Percentiles rank a stretch among this genome's conserved stretches.
These are phyloP conservation scores for Peterozyma xylosa DNA, from an alignment of 805 yeast species.

Conservation along the genomic window DNA sequence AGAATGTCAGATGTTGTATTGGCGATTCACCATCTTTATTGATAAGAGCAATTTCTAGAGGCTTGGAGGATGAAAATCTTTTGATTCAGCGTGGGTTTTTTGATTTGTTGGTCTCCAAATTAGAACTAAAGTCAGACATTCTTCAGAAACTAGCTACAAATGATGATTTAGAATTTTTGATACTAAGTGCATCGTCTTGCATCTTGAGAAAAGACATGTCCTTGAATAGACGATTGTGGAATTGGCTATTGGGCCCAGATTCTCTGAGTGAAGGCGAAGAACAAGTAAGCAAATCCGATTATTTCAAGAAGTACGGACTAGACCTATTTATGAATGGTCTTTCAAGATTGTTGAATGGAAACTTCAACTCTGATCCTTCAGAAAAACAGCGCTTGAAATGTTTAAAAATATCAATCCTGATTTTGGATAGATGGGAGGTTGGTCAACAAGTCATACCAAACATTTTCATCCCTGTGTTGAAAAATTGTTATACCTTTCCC, in stretches of 20 bases:
- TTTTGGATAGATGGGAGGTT: slow-evolving; percentile 94
- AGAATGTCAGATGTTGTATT: slow-evolving; percentile 46
- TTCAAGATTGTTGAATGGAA: slow-evolving; percentile 33
- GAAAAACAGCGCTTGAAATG: slow-evolving; percentile 36
- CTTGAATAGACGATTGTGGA: slow-evolving; percentile 87
- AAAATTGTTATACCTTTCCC: slow-evolving; percentile 30
- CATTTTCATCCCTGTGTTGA: slow-evolving; percentile 58
- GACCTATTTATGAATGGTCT: slow-evolving; percentile 46
- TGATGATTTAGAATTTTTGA: slow-evolving; percentile 48
- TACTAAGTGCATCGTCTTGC: slow-evolving; percentile 58
- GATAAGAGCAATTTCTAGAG: slow-evolving; percentile 63
- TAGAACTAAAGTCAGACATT: slow-evolving; percentile 58
- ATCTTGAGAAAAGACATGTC: slow-evolving; percentile 88
- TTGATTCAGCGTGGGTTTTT: slow-evolving; percentile 84
- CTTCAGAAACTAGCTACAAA: slow-evolving; percentile 37
- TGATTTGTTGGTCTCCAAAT: slow-evolving; percentile 63
- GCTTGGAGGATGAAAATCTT: slow-evolving; percentile 58
- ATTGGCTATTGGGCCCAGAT: slow-evolving; percentile 85
- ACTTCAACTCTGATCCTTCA: slow-evolving; percentile 13
- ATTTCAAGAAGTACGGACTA: slow-evolving; percentile 54
- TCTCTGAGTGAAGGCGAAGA: neutral
- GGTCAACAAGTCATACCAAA: slow-evolving; percentile 68
- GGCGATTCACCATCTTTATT: slow-evolving; percentile 76
- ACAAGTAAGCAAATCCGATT: slow-evolving; percentile 33
- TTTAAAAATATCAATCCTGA: slow-evolving; percentile 57